Evolutionary conservation across 345 rosid genomes (phyloP).

Genomic region (Aquilaria yunnanensis): DNA sequence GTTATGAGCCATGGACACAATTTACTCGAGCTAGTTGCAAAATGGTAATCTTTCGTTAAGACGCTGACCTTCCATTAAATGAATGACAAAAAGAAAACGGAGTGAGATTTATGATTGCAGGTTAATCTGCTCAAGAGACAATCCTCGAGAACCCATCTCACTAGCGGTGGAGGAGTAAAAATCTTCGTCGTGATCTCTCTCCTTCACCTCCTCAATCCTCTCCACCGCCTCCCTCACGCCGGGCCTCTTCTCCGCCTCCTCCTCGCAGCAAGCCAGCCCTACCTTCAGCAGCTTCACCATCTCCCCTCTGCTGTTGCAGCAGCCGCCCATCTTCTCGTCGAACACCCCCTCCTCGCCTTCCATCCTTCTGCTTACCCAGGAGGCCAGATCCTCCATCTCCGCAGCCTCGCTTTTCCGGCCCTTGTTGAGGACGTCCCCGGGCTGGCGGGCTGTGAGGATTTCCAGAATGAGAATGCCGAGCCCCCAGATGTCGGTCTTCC

Average conservation of each 20-base stretch:
- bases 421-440: conserved; percentile 39
- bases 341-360: conserved; percentile 31
- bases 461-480: conserved; percentile 74
- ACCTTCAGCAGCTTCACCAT: conserved; percentile 52
- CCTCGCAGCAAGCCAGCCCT: conserved; percentile 61
- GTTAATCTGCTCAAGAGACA: too few relatives aligned
- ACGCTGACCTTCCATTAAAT: too few relatives aligned
- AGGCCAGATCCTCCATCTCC: conserved; percentile 27
- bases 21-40: too few relatives aligned
- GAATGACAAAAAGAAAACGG: too few relatives aligned
- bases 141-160: conserved; percentile 31
- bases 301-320: conserved; percentile 30
- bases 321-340: conserved; percentile 49
- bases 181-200: conserved; percentile 46
- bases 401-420: conserved; percentile 26
- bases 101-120: too few relatives aligned
- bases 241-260: conserved; percentile 68
- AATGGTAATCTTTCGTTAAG: too few relatives aligned
- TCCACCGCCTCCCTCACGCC: conserved; percentile 62
- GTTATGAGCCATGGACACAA: too few relatives aligned
- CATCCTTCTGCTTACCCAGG: conserved; percentile 41
- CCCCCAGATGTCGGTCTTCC: conserved; percentile 87
- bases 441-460: conserved; percentile 62
- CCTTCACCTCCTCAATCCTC: conserved; percentile 54
- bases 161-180: conserved; percentile 43